These are phyloP conservation scores for Salicornia ramosissima DNA, from an alignment of 148 eudicot species.

Conservation along the genomic window DNA sequence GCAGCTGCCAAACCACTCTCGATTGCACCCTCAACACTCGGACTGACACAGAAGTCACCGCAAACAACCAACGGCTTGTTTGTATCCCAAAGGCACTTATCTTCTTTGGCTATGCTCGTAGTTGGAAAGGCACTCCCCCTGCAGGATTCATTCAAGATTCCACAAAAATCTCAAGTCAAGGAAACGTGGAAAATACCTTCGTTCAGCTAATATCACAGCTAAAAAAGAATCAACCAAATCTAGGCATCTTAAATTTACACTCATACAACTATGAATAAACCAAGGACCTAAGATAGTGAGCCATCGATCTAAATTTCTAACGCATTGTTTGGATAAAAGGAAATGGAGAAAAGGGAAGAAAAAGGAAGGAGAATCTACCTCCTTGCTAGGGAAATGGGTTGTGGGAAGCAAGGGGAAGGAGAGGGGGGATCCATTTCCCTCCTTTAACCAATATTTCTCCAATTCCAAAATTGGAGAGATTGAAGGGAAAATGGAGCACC, in stretches of 20 bases:
- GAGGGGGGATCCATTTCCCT: no score
- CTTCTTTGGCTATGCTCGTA: conserved; percentile 53
- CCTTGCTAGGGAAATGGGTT: no score
- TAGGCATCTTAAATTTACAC: background rate
- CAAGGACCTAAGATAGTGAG: background rate
- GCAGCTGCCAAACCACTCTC: conserved; percentile 84
- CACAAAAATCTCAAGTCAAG: background rate
- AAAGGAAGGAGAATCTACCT: no score
- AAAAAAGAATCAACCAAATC: background rate
- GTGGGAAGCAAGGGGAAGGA: no score
- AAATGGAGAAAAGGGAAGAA: no score
- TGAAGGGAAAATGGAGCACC: no score
- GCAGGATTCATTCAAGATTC: conserved; percentile 10
- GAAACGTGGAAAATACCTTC: background rate
- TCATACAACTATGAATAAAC: background rate
- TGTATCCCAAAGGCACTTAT: conserved; percentile 74
- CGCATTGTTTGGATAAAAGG: no score
- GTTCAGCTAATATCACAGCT: background rate
- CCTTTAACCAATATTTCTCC: no score
- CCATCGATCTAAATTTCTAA: no score
- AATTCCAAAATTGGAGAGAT: no score
- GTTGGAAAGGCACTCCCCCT: conserved; percentile 98
- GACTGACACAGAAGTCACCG: conserved; percentile 90
- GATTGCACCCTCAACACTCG: conserved; percentile 90
- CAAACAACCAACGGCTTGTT: conserved; percentile 63